These are phyloP conservation scores for Barnettozyma vustinii DNA, from an alignment of 805 yeast species.

Conservation along the genomic window DNA sequence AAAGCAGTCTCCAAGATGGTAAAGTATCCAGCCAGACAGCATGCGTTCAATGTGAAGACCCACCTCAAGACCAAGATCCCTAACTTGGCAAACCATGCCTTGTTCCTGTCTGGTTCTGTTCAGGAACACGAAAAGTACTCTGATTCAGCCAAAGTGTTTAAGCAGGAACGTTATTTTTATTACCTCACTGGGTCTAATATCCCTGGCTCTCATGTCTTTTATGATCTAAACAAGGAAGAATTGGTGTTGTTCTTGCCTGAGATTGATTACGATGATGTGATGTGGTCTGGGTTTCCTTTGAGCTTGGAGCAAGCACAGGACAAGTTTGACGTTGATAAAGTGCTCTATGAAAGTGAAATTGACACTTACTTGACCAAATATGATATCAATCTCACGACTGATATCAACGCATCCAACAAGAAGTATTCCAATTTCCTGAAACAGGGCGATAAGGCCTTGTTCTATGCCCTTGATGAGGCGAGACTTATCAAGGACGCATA, in stretches of 20 bases:
- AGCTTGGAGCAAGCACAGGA: conserved; percentile 55
- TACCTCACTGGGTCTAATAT: conserved; percentile 80
- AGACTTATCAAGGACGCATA: conserved; percentile 78
- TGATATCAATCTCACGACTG: conserved; percentile 44
- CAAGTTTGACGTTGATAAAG: conserved; percentile 78
- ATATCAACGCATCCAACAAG: conserved; percentile 39
- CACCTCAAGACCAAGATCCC: conserved; percentile 29
- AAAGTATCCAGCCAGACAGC: conserved; percentile 82
- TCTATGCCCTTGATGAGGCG: conserved; percentile 80
- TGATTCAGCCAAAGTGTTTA: conserved; percentile 71
- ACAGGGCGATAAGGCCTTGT: conserved; percentile 43
- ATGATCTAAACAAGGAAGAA: conserved; percentile 44
- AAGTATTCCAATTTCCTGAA: conserved; percentile 33
- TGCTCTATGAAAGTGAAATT: conserved; percentile 54
- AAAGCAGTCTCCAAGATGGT: conserved; percentile 13
- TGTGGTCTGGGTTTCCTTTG: conserved; percentile 95
- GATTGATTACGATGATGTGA: conserved; percentile 80
- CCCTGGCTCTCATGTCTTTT: conserved; percentile 70
- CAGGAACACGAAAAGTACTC: conserved; percentile 62
- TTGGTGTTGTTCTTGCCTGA: conserved; percentile 76
- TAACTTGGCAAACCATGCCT: conserved; percentile 30
- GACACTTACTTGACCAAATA: conserved; percentile 25
- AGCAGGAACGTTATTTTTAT: conserved; percentile 89
- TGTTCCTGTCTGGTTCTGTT: conserved; percentile 59
- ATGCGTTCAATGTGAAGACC: conserved; percentile 50